Conservation (phyloP, 1,139 yeast genomes). For the Scheffersomyces titani region DNA sequence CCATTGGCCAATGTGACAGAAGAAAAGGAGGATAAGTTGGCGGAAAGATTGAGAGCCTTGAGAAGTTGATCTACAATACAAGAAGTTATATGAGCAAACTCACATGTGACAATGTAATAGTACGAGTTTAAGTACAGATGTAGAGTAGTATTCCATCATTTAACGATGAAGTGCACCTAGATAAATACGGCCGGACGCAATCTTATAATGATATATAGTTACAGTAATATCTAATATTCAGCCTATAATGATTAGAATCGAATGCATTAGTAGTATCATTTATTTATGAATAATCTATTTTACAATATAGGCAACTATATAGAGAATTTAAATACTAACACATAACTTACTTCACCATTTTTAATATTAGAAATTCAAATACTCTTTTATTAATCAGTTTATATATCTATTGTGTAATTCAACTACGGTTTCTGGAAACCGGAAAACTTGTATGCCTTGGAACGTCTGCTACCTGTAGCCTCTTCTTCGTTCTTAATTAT, state of each 20-base stretch:
- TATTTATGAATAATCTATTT: background rate
- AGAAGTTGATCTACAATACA: slow-evolving; percentile 17
- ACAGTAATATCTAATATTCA: no score
- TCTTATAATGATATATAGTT: background rate
- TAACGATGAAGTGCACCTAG: background rate
- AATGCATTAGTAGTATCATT: no score
- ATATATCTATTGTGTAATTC: background rate
- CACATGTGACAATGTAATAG: background rate
- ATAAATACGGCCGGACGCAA: background rate
- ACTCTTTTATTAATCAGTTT: background rate
- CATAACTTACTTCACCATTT: no score
- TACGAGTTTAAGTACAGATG: background rate
- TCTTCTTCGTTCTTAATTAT: slow-evolving; percentile 40
- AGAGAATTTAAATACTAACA: no score
- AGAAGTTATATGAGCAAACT: background rate
- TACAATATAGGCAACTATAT: background rate
- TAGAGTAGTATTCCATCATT: background rate
- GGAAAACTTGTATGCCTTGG: slow-evolving; percentile 15
- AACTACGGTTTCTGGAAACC: slow-evolving; percentile 12
- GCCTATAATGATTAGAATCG: background rate
- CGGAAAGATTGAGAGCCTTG: slow-evolving; percentile 85
- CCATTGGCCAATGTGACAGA: slow-evolving; percentile 49
- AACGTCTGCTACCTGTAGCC: slow-evolving; percentile 20
- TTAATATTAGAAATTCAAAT: no score
- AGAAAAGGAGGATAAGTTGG: slow-evolving; percentile 83